phyloP scores from a whole-genome alignment of 148 eudicot genomes.

The Chenopodium quinoa region DNA sequence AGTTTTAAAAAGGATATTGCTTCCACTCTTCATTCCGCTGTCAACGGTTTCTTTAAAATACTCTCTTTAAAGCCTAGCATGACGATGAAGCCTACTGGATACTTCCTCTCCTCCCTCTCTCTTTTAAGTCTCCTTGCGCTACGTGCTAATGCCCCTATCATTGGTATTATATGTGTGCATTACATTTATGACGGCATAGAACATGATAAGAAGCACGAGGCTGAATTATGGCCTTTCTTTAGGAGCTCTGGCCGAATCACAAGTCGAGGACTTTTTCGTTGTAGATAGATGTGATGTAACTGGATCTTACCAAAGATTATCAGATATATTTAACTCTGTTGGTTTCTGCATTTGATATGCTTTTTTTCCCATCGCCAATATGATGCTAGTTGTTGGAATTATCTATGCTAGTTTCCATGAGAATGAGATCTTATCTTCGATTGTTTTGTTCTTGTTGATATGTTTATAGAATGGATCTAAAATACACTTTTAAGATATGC shows the following conservation, averaged over 20 bases:
- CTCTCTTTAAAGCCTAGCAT: conserved; percentile 51
- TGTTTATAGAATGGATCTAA: conserved; percentile 34
- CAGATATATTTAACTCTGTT: conserved; percentile 19
- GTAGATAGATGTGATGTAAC: conserved; percentile 27
- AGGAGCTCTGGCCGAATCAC: conserved; percentile 25
- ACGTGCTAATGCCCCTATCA: conserved; percentile 14
- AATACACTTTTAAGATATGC: conserved; percentile 37
- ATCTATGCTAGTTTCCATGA: conserved; percentile 21
- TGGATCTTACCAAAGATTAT: conserved; percentile 37
- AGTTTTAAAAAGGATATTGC: conserved; percentile 27
- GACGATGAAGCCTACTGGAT: conserved; percentile 63
- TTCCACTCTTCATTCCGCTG: conserved; percentile 39
- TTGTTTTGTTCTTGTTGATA: conserved; percentile 38
- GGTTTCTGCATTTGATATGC: conserved; percentile 20
- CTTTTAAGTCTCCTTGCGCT: conserved; percentile 17
- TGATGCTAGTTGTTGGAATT: conserved; percentile 1
- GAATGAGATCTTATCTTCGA: conserved; percentile 62
- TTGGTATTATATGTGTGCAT: conserved; percentile 21
- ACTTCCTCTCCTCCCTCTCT: conserved; percentile 43
- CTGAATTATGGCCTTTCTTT: conserved; percentile 28
- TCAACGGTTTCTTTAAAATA: conserved; percentile 49
- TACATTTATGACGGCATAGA: conserved; percentile 27
- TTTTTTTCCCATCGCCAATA: conserved; percentile 21
- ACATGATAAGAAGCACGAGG: conserved; percentile 29
- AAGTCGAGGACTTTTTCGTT: conserved; percentile 14